phyloP scores from a whole-genome alignment of 805 yeast genomes.

The Teunomyces tritomae region DNA sequence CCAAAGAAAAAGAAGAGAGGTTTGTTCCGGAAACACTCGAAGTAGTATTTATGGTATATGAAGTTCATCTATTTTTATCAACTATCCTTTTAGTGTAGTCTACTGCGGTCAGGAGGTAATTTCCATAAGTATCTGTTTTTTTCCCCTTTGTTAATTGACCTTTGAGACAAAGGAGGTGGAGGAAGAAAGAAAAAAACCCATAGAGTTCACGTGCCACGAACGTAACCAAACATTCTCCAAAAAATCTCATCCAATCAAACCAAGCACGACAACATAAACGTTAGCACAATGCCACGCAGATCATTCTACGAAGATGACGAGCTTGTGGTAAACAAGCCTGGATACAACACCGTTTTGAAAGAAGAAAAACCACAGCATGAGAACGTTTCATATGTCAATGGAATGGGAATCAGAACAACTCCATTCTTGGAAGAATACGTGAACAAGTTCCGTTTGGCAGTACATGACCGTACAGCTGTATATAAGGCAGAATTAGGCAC shows the following conservation, averaged over 20 bases:
- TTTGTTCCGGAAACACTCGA: constrained; percentile 9
- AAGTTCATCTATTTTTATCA: not conserved
- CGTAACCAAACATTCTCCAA: not conserved
- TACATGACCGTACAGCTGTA: constrained; percentile 36
- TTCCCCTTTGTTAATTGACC: no score
- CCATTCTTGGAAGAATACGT: constrained; percentile 46
- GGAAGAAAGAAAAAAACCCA: no score
- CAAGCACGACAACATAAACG: not conserved
- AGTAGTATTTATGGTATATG: not conserved
- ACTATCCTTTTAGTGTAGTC: not conserved
- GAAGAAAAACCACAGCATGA: constrained; percentile 39
- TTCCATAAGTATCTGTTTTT: not conserved
- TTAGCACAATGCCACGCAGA: constrained; percentile 20
- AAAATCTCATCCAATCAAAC: not conserved
- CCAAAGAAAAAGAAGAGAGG: constrained; percentile 9
- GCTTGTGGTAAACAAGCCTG: constrained; percentile 46
- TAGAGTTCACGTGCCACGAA: no score
- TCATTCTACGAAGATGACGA: constrained; percentile 56
- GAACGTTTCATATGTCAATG: constrained; percentile 43
- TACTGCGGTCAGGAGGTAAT: not conserved
- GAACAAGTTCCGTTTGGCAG: constrained; percentile 36
- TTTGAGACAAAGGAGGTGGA: no score
- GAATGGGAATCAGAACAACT: constrained; percentile 53
- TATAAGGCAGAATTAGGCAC: constrained; percentile 44
- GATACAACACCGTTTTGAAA: constrained; percentile 37